A percentile compares a stretch with the other conserved stretches of the same genome.
These are phyloP conservation scores for Musa itinerans DNA, from an alignment of 176 grass and related monocot species.

Conservation along the genomic window DNA sequence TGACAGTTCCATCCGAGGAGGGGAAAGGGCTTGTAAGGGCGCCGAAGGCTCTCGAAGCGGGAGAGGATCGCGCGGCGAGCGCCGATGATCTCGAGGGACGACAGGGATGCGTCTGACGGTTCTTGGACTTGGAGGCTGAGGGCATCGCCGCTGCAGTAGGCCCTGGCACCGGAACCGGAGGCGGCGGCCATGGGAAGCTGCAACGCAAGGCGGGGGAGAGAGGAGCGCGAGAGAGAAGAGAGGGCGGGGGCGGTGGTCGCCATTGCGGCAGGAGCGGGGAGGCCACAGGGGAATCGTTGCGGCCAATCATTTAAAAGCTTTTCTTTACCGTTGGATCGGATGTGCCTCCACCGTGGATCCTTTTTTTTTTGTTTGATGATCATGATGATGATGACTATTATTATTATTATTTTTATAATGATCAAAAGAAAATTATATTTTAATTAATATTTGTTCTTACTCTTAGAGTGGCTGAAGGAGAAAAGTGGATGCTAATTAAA, in stretches of 20 bases:
- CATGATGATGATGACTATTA: too few relatives aligned
- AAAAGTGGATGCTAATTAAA: too few relatives aligned
- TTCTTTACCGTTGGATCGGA: background rate
- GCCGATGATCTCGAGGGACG: conserved; percentile 66
- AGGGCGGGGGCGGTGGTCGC: background rate
- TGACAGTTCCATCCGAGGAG: conserved; percentile 61
- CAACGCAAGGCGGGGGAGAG: background rate
- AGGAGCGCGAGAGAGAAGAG: background rate
- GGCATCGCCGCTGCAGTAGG: background rate
- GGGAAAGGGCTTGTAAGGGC: conserved; percentile 66
- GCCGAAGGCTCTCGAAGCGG: conserved; percentile 57
- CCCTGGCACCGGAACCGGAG: background rate
- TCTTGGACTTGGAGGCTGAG: background rate
- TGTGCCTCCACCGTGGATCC: background rate
- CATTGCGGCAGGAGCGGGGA: background rate
- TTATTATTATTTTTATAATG: too few relatives aligned
- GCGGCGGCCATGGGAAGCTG: background rate
- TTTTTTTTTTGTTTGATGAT: too few relatives aligned
- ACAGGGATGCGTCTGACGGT: background rate
- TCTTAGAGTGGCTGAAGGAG: too few relatives aligned
- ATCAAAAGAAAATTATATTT: too few relatives aligned
- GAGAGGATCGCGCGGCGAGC: conserved; percentile 43
- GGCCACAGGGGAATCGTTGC: background rate
- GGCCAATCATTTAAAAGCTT: conserved; percentile 2
- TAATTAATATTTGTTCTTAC: too few relatives aligned